Conservation (phyloP, 2,329 filamentous ascomycete genomes). For the Furcasterigmium furcatum region DNA sequence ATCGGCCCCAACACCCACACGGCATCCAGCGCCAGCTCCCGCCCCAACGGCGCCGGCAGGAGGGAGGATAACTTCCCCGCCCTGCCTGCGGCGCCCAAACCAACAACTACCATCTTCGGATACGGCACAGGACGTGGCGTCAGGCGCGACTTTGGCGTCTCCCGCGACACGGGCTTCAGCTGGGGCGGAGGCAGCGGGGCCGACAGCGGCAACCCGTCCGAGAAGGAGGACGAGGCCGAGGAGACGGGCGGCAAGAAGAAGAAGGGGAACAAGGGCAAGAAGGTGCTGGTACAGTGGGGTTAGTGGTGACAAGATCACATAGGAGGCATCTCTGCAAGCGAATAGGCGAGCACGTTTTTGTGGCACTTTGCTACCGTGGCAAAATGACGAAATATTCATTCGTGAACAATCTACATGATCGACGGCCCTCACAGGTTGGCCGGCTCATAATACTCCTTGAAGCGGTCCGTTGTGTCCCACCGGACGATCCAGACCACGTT, state of each 20-base stretch:
- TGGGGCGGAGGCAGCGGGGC: constrained; percentile 39
- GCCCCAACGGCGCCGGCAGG: constrained; percentile 11
- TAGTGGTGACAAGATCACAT: no score
- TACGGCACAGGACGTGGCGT: constrained; percentile 53
- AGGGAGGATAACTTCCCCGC: constrained; percentile 73
- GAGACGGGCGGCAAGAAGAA: constrained; percentile 42
- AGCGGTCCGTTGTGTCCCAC: constrained; percentile 62
- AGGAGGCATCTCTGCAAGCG: no score
- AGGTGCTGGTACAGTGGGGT: constrained; percentile 61
- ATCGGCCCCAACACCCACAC: constrained; percentile 15
- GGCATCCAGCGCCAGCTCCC: constrained; percentile 2
- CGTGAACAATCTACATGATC: no score
- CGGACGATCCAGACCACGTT: constrained; percentile 65
- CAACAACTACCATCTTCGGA: constrained; percentile 58
- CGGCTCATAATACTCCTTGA: constrained; percentile 67
- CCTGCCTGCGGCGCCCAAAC: constrained; percentile 73
- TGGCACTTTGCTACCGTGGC: no score
- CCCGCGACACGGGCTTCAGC: constrained; percentile 47
- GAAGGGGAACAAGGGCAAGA: constrained; percentile 56
- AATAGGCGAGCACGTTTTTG: no score
- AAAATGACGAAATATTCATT: no score
- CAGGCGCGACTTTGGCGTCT: constrained; percentile 45
- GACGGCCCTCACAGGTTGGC: constrained; percentile 24
- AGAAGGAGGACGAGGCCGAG: constrained; percentile 20
- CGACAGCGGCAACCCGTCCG: constrained; percentile 16